Percentiles rank a stretch among this genome's conserved stretches.
Evolutionary conservation across 257 asterid genomes (phyloP).

Genomic region (Solanum gracilifrons): DNA sequence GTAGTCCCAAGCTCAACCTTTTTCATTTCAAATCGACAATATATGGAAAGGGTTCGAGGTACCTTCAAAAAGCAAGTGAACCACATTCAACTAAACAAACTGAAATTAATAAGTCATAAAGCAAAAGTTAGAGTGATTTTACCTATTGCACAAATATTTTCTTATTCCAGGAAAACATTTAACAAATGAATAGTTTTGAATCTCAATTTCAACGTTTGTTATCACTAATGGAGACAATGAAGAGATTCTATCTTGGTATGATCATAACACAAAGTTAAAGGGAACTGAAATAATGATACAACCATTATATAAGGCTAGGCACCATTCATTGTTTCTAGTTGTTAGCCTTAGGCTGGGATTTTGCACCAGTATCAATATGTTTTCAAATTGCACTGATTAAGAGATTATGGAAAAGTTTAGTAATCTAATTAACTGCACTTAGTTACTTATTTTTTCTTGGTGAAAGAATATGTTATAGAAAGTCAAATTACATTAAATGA

Average conservation of each 20-base stretch:
- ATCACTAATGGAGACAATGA: not conserved
- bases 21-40: not conserved
- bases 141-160: not conserved
- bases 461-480: too few species aligned
- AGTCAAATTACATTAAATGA: too few species aligned
- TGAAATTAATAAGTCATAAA: not conserved
- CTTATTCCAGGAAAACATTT: not conserved
- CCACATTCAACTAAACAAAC: not conserved
- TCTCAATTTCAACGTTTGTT: not conserved
- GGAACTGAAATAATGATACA: too few species aligned
- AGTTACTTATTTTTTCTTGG: too few species aligned
- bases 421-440: too few species aligned
- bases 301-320: too few species aligned
- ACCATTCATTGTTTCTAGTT: too few species aligned
- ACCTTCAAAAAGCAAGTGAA: not conserved
- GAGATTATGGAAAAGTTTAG: too few species aligned
- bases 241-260: not conserved
- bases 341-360: too few species aligned
- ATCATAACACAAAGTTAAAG: not conserved
- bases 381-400: too few species aligned
- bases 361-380: too few species aligned
- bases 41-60: not conserved
- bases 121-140: not conserved
- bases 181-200: not conserved
- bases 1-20: not conserved